Percentiles rank a stretch among this genome's conserved stretches.
phyloP scores from a whole-genome alignment of 2,329 filamentous ascomycete genomes.

The Aspergillus ustus region DNA sequence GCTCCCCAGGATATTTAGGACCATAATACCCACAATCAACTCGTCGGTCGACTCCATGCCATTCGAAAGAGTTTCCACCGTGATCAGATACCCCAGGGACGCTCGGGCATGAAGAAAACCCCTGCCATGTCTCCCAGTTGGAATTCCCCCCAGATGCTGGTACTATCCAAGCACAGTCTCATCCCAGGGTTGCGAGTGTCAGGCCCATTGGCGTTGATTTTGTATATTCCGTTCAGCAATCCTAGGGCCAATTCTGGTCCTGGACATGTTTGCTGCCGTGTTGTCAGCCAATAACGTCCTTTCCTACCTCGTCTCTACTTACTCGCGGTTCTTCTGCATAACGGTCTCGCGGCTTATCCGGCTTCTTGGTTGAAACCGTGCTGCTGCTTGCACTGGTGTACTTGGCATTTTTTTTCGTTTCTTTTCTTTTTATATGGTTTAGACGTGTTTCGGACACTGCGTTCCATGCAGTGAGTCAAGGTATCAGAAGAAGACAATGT shows the following conservation, averaged over 20 bases:
- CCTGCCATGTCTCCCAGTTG: constrained; percentile 13
- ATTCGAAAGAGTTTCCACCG: constrained; percentile 12
- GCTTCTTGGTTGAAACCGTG: background rate
- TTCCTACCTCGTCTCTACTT: background rate
- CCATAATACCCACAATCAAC: background rate
- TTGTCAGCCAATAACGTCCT: background rate
- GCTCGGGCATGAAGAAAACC: constrained; percentile 12
- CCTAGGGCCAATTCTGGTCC: background rate
- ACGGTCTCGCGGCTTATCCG: background rate
- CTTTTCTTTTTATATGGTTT: background rate
- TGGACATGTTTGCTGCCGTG: background rate
- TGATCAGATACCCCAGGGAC: constrained; percentile 3
- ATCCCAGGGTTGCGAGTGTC: constrained; percentile 13
- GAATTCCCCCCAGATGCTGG: constrained; percentile 12
- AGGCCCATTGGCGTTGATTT: constrained; percentile 7
- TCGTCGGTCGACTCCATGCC: constrained; percentile 3
- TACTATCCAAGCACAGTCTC: constrained; percentile 8
- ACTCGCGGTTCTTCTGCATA: background rate
- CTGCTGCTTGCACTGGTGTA: background rate
- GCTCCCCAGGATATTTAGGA: background rate
- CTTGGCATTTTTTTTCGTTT: background rate
- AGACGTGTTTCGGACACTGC: too few relatives aligned
- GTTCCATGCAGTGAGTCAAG: background rate
- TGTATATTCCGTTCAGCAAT: constrained; percentile 13
- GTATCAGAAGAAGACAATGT: background rate